Percentiles rank a stretch among this genome's conserved stretches.
Conservation (phyloP, 495 filamentous ascomycete genomes). For the Neurospora sp. region DNA sequence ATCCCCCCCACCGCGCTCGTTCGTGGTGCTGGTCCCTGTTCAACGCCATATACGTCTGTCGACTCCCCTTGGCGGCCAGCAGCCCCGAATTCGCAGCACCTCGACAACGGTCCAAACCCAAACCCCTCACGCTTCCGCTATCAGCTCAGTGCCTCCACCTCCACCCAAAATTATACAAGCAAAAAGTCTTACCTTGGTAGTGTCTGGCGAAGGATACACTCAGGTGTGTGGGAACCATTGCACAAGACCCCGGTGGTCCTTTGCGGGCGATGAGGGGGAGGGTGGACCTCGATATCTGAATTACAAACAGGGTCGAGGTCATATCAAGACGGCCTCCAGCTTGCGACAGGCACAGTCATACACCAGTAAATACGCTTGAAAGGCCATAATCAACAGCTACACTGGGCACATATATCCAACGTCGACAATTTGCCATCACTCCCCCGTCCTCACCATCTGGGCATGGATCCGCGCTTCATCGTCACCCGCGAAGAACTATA, state of each 20-base stretch:
- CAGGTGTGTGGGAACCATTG: slow-evolving; percentile 5
- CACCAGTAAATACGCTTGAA: background rate
- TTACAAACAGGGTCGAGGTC: slow-evolving; percentile 20
- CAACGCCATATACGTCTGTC: background rate
- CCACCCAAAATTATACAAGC: background rate
- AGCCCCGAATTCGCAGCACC: background rate
- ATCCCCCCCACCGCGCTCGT: background rate
- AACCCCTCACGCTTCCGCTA: background rate
- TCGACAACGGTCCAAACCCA: background rate
- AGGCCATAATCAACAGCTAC: background rate
- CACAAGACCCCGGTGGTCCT: slow-evolving; percentile 22
- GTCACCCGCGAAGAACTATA: slow-evolving; percentile 63
- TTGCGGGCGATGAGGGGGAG: slow-evolving; percentile 27
- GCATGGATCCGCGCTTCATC: slow-evolving; percentile 46
- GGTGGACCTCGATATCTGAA: slow-evolving; percentile 28
- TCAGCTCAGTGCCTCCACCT: background rate
- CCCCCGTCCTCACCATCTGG: slow-evolving; percentile 10
- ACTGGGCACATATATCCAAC: background rate
- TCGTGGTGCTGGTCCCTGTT: background rate
- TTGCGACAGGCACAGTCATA: background rate
- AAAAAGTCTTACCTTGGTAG: background rate
- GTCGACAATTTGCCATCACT: background rate
- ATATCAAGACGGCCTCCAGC: slow-evolving; percentile 4
- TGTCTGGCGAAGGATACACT: background rate
- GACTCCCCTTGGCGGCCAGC: background rate